Percentiles rank a stretch among this genome's conserved stretches.
These are phyloP conservation scores for Daldinia bambusicola DNA, from an alignment of 495 filamentous ascomycete species.

Conservation along the genomic window DNA sequence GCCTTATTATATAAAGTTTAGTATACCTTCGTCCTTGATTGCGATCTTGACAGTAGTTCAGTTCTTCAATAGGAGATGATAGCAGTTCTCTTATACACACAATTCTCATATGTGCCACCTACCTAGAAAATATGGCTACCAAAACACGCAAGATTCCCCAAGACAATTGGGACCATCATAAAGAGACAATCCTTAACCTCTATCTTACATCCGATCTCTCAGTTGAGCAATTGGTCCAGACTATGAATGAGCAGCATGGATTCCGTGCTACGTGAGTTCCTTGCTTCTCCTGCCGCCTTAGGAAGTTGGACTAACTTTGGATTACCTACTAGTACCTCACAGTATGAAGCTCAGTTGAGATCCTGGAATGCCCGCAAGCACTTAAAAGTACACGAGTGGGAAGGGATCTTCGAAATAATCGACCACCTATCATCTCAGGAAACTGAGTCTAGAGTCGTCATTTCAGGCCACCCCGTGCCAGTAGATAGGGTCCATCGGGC, in stretches of 20 bases:
- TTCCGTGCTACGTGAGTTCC: conserved; percentile 37
- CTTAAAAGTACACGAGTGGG: conserved; percentile 35
- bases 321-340: conserved; percentile 9
- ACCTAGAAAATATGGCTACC: conserved; percentile 16
- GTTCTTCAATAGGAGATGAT: neutral
- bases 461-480: conserved; percentile 29
- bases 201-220: conserved; percentile 26
- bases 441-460: conserved; percentile 20
- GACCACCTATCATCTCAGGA: conserved; percentile 15
- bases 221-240: conserved; percentile 18
- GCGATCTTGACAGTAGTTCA: neutral
- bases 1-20: neutral
- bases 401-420: conserved; percentile 25
- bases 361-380: conserved; percentile 41
- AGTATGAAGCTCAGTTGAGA: conserved; percentile 34
- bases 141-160: conserved; percentile 25
- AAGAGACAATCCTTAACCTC: conserved; percentile 27
- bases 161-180: conserved; percentile 35
- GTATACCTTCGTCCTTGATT: neutral
- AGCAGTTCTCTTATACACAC: neutral
- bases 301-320: neutral
- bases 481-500: conserved; percentile 20
- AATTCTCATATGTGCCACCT: neutral
- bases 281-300: neutral
- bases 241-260: conserved; percentile 28